Evolutionary conservation across 139 green algal species (phyloP).

Genomic region (Auxenochlorella protothecoides): DNA sequence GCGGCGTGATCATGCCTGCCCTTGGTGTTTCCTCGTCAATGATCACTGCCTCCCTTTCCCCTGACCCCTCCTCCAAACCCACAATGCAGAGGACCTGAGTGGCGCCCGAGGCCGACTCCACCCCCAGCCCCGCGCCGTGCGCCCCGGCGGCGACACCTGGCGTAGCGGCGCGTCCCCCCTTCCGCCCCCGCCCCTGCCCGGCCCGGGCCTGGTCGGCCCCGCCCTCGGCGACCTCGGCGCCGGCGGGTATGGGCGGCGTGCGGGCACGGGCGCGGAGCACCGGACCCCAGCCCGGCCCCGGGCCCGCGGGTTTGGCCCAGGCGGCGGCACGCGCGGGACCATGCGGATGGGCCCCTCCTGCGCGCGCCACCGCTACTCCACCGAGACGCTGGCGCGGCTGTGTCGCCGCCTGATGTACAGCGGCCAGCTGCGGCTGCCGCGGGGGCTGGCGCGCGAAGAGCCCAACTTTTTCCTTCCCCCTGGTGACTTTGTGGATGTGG

Average conservation of each 20-base stretch:
- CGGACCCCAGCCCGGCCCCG: not conserved
- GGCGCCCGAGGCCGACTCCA: too few relatives aligned
- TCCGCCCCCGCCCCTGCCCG: too few relatives aligned
- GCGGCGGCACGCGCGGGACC: slow-evolving; percentile 12
- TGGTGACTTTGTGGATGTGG: slow-evolving; percentile 30
- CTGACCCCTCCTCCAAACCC: too few relatives aligned
- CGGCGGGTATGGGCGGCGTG: not conserved
- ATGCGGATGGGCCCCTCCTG: slow-evolving; percentile 8
- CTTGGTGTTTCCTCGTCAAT: too few relatives aligned
- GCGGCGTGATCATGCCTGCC: too few relatives aligned
- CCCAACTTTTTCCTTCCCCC: slow-evolving; percentile 18
- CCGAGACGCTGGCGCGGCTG: slow-evolving; percentile 17
- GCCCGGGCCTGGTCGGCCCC: too few relatives aligned
- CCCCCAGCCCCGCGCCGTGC: too few relatives aligned
- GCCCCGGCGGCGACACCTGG: too few relatives aligned
- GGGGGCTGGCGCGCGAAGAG: slow-evolving; percentile 22
- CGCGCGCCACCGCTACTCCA: slow-evolving; percentile 15
- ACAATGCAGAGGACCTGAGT: too few relatives aligned
- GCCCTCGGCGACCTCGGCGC: not conserved
- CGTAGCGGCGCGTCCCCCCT: too few relatives aligned
- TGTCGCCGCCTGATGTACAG: slow-evolving; percentile 26
- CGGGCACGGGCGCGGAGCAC: not conserved
- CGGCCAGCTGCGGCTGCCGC: slow-evolving; percentile 19
- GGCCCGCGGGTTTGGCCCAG: slow-evolving; percentile 3
- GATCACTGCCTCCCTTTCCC: too few relatives aligned